Conservation (phyloP, 345 rosid genomes). For the Pugionium cornutum region DNA sequence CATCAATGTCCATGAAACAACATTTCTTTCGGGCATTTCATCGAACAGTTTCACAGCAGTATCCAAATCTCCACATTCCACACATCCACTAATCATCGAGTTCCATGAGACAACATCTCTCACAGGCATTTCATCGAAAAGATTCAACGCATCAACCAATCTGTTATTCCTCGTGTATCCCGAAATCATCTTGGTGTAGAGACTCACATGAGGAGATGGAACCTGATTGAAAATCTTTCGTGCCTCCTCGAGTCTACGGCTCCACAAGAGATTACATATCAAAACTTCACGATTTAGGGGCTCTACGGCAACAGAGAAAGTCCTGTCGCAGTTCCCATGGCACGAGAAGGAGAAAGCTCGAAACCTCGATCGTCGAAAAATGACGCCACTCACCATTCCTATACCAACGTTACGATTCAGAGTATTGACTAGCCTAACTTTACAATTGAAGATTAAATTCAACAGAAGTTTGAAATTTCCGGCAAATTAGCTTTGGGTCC, state of each 20-base stretch:
- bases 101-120: conserved; percentile 71
- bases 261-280: conserved; percentile 47
- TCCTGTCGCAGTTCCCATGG: background rate
- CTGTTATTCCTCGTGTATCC: conserved; percentile 42
- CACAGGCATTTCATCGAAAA: conserved; percentile 52
- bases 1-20: conserved; percentile 77
- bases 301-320: conserved; percentile 26
- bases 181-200: conserved; percentile 59
- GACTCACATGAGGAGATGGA: conserved; percentile 46
- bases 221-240: conserved; percentile 45
- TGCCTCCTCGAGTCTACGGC: conserved; percentile 49
- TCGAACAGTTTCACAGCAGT: conserved; percentile 53
- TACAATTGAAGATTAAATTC: no score
- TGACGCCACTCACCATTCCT: conserved; percentile 37
- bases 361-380: conserved; percentile 24
- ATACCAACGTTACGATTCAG: no score
- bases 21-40: conserved; percentile 66
- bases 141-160: conserved; percentile 51
- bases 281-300: conserved; percentile 30
- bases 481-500: no score
- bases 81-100: conserved; percentile 63
- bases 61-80: conserved; percentile 57
- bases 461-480: no score
- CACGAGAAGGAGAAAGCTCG: conserved; percentile 20
- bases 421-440: no score